Percentiles rank a stretch among this genome's conserved stretches.
phyloP scores from a whole-genome alignment of 306 rosid species.

The Medicago ruthenica region DNA sequence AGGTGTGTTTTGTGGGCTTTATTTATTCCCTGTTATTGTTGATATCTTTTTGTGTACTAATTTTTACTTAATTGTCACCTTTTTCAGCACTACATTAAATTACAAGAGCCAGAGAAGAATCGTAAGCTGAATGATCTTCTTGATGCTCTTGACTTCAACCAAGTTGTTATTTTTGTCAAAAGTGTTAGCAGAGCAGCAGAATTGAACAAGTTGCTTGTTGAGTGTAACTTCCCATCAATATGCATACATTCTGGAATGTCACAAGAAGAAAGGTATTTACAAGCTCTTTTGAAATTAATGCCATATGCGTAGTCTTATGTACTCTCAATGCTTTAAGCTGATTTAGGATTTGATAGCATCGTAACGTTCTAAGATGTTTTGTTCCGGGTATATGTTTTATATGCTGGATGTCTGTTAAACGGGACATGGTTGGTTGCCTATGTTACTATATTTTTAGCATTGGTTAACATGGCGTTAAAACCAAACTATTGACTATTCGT shows the following conservation, averaged over 20 bases:
- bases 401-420: conserved; percentile 14
- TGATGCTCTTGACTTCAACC: conserved; percentile 82
- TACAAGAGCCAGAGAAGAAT: conserved; percentile 73
- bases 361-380: neutral
- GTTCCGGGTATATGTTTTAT: neutral
- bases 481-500: neutral
- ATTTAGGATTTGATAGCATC: neutral
- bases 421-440: conserved; percentile 1
- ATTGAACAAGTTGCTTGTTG: conserved; percentile 76
- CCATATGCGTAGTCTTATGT: neutral
- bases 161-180: conserved; percentile 78
- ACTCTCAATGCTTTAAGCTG: neutral
- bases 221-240: conserved; percentile 76
- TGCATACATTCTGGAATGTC: conserved; percentile 87
- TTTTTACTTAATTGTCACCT: conserved; percentile 12
- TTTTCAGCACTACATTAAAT: conserved; percentile 71
- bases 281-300: conserved; percentile 26
- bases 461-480: neutral
- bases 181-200: conserved; percentile 78
- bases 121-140: conserved; percentile 82
- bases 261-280: conserved; percentile 76
- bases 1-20: conserved; percentile 43
- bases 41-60: conserved; percentile 11
- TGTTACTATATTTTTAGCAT: neutral
- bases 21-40: neutral